phyloP scores from a whole-genome alignment of 306 rosid species.

The Vigna radiata region DNA sequence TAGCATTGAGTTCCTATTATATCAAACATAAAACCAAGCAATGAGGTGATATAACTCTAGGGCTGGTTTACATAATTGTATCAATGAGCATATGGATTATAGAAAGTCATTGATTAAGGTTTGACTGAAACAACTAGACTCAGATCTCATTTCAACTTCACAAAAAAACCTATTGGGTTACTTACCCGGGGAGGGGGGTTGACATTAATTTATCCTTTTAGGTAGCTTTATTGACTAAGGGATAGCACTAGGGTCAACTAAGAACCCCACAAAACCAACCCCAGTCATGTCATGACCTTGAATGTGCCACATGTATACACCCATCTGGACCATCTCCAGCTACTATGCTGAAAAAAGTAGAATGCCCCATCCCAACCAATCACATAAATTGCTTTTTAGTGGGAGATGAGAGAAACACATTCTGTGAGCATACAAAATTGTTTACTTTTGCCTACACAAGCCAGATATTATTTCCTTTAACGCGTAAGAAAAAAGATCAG shows the following conservation, averaged over 20 bases:
- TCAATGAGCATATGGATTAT: not conserved
- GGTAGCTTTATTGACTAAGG: slow-evolving; percentile 9
- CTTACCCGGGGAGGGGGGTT: slow-evolving; percentile 5
- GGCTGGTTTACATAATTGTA: slow-evolving; percentile 5
- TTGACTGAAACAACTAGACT: slow-evolving; percentile 27
- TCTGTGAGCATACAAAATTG: not conserved
- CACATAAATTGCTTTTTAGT: not conserved
- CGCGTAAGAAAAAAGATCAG: slow-evolving; percentile 10
- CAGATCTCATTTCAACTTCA: slow-evolving; percentile 24
- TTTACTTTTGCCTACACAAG: not conserved
- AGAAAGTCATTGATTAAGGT: slow-evolving; percentile 9
- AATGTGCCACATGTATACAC: slow-evolving; percentile 24
- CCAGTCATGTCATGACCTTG: slow-evolving; percentile 8
- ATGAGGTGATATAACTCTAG: slow-evolving; percentile 3
- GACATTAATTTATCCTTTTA: slow-evolving; percentile 10
- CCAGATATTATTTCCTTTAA: slow-evolving; percentile 25
- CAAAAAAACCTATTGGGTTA: not conserved
- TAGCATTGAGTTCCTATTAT: slow-evolving; percentile 85
- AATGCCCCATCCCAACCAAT: slow-evolving; percentile 35
- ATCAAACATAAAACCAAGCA: slow-evolving; percentile 39
- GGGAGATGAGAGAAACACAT: slow-evolving; percentile 7
- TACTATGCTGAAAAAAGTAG: slow-evolving; percentile 11
- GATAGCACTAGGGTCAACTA: not conserved
- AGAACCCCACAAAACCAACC: slow-evolving; percentile 26
- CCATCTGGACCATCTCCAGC: slow-evolving; percentile 36